Evolutionary conservation across 176 grass and related monocot species (phyloP), one percentile per base, ranked within the genome.

Genomic region (Carex pumila): DNA sequence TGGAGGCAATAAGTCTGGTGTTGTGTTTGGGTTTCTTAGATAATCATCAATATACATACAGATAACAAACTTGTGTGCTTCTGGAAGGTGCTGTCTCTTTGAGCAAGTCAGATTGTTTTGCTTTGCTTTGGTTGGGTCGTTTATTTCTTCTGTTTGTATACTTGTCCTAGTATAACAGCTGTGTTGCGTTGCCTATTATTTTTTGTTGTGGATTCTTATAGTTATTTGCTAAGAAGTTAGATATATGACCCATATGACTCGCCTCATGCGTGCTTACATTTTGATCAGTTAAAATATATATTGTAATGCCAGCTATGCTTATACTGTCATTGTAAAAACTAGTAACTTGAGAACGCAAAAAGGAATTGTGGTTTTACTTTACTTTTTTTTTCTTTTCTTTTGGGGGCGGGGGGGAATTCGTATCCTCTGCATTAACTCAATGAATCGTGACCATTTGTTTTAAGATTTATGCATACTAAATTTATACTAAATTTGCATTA

Each of bases 1-100:
- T 83, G 81, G 43, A 83, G 71, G 71, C 71, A 53, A 74, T 75
- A 53, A 83, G 81, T 68, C 12, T 53, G 63, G 62, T 47, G 81
- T 69, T 83, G 61, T 45, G 58, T 19, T 61, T 55, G 62, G 62
- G 21, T 69, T 83, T 13, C 22, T 52, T 83, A 83, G 61, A 66
- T 83, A 47, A 68, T 83, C 68, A 66, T 53, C 49, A 10, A 68
- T 66, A 83, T 83, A 83, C 18, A 83, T 83, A 83, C 81, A 83
- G 61, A 83, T 62, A 83, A 83, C 81, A 67, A 83, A 83, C 61
- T 29, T 83, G 61, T 83, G 81, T 87, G 57, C 52, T 82, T 63
- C 43, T 52, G 49, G 37, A 59, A 29, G 57, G 57, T 72, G 49
- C 70, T 62, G 53, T 43, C 45, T 78, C 83, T 85, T 62, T 77